Evolutionary conservation across 139 green algal species (phyloP).

Genomic region (Chlamydomonas eustigma): DNA sequence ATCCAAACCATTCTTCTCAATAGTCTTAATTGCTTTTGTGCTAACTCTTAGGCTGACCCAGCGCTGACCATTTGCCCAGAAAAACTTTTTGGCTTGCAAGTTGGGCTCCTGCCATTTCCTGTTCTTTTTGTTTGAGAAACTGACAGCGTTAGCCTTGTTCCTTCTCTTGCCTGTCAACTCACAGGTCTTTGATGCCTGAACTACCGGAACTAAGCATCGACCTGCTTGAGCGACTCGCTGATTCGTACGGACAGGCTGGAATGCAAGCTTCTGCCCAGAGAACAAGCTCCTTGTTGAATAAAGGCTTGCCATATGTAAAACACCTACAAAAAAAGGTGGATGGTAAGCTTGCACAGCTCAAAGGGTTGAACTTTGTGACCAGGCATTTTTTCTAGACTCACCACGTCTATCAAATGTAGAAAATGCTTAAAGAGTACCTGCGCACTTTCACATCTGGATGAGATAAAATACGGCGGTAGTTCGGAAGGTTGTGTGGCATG

Average conservation of each 20-base stretch:
- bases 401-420: too few relatives aligned
- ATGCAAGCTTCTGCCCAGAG: not conserved
- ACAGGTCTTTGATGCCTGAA: not conserved
- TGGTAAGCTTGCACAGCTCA: too few relatives aligned
- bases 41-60: constrained; percentile 78
- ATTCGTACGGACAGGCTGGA: not conserved
- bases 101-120: constrained; percentile 95
- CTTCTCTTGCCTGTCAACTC: constrained; percentile 70
- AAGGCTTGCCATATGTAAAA: constrained; percentile 1
- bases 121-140: constrained; percentile 97
- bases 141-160: constrained; percentile 96
- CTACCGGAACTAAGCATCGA: not conserved
- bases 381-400: too few relatives aligned
- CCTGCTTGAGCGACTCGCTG: not conserved
- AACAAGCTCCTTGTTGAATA: not conserved
- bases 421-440: too few relatives aligned
- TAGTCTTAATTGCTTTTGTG: constrained; percentile 69
- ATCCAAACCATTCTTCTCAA: constrained; percentile 89
- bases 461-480: too few relatives aligned
- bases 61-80: constrained; percentile 66
- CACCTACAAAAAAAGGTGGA: too few relatives aligned
- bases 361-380: too few relatives aligned
- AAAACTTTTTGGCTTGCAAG: constrained; percentile 82
- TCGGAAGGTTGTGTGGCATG: too few relatives aligned
- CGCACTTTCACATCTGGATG: too few relatives aligned